Percentiles rank a stretch among this genome's conserved stretches.
phyloP scores from a whole-genome alignment of 2,329 filamentous ascomycete genomes.

The Colletotrichum sp. region DNA sequence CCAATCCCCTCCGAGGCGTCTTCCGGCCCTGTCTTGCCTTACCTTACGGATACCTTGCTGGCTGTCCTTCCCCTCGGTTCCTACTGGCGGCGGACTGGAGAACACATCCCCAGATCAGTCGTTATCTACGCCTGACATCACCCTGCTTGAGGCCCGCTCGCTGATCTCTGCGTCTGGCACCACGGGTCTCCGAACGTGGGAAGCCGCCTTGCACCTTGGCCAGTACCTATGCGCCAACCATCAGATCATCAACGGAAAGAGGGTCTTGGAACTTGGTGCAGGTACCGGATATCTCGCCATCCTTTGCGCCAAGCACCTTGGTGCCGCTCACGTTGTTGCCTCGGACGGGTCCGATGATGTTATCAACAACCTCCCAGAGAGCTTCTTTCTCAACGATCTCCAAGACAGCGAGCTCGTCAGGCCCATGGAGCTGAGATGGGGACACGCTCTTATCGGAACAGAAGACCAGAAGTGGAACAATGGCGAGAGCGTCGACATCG shows the following conservation, averaged over 20 bases:
- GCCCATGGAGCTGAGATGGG: slow-evolving; percentile 68
- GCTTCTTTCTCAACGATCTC: slow-evolving; percentile 71
- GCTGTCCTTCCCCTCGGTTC: too few species aligned
- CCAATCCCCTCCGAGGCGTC: slow-evolving; percentile 68
- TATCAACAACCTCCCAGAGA: slow-evolving; percentile 69
- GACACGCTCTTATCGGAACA: slow-evolving; percentile 60
- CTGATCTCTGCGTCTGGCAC: slow-evolving; percentile 75
- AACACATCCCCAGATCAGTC: neutral
- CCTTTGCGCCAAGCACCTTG: slow-evolving; percentile 72
- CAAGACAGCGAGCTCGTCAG: slow-evolving; percentile 48
- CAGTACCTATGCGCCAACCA: slow-evolving; percentile 65
- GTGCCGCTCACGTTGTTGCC: slow-evolving; percentile 63
- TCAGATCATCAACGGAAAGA: slow-evolving; percentile 54
- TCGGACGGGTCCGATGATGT: slow-evolving; percentile 80
- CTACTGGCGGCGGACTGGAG: slow-evolving; percentile 31
- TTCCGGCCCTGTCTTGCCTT: too few species aligned
- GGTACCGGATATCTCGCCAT: slow-evolving; percentile 80
- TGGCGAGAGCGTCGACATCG: slow-evolving; percentile 59
- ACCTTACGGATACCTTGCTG: too few species aligned
- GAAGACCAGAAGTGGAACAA: slow-evolving; percentile 61
- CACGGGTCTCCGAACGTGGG: slow-evolving; percentile 82
- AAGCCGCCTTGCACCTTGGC: slow-evolving; percentile 77
- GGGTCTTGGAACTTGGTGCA: slow-evolving; percentile 74
- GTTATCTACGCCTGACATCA: slow-evolving; percentile 45
- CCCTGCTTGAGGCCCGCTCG: slow-evolving; percentile 71